Evolutionary conservation across 116 monocot genomes (phyloP).

Genomic region (Dioscorea cayenensis): DNA sequence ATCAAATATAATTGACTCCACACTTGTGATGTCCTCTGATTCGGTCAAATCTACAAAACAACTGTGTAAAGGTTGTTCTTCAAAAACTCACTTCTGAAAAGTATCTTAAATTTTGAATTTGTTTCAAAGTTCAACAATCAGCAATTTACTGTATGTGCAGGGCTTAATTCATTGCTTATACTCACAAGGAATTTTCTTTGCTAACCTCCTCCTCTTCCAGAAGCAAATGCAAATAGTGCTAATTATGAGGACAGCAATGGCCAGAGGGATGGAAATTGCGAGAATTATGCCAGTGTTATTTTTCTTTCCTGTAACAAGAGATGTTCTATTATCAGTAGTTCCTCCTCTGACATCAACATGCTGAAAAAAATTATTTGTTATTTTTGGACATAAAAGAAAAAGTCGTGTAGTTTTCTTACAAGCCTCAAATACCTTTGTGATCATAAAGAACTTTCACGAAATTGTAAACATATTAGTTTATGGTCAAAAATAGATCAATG

Average conservation of each 20-base stretch:
- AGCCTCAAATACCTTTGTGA: too few species aligned
- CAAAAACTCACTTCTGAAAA: background rate
- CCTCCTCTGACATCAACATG: background rate
- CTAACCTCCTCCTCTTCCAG: background rate
- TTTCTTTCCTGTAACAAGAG: conserved; percentile 4
- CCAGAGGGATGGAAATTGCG: background rate
- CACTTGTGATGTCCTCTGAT: background rate
- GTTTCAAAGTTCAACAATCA: background rate
- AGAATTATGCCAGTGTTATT: background rate
- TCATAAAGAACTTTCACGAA: too few species aligned
- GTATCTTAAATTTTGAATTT: background rate
- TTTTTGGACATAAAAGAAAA: too few species aligned
- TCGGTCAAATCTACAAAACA: background rate
- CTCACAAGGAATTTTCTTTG: background rate
- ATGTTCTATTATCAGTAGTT: background rate
- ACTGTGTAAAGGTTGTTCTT: background rate
- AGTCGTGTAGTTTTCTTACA: background rate
- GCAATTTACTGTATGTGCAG: background rate
- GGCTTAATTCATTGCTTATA: background rate
- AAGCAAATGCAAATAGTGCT: background rate
- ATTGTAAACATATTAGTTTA: too few species aligned
- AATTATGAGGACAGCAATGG: background rate
- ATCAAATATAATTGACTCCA: conserved; percentile 8
- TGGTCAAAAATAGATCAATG: too few species aligned
- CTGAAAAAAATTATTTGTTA: too few species aligned